These are phyloP conservation scores for Amanita muscaria DNA, from an alignment of 768 basidiomycete genomes.

Conservation along the genomic window DNA sequence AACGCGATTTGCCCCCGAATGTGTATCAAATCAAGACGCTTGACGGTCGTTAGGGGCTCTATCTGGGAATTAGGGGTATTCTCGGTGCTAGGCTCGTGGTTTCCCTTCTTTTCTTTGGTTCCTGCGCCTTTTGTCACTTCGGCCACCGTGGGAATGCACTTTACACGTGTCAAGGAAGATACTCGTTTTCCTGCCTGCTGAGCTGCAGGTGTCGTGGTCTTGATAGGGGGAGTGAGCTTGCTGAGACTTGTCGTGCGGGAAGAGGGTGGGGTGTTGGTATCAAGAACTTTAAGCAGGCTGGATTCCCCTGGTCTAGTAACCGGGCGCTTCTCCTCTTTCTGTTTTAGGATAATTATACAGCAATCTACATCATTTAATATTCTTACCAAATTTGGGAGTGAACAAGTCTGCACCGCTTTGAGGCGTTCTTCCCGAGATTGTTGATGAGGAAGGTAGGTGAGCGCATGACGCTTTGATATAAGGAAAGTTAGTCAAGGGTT, in stretches of 20 bases:
- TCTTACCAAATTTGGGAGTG: constrained; percentile 5
- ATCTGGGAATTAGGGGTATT: too few species aligned
- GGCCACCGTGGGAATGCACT: neutral
- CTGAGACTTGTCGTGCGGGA: neutral
- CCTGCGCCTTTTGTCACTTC: neutral
- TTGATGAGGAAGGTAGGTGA: constrained; percentile 20
- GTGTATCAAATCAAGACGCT: too few species aligned
- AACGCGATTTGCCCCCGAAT: too few species aligned
- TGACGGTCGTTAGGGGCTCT: too few species aligned
- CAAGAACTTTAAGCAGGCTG: constrained; percentile 6
- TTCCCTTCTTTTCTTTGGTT: neutral
- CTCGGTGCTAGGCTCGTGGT: too few species aligned
- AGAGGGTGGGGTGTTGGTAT: constrained; percentile 5
- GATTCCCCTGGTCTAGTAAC: constrained; percentile 2
- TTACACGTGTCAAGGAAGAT: too few species aligned
- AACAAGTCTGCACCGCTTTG: constrained; percentile 11
- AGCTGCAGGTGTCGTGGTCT: neutral
- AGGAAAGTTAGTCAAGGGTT: too few species aligned
- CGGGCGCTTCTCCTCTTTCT: constrained; percentile 5
- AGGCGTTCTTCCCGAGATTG: constrained; percentile 17
- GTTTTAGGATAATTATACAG: constrained; percentile 2
- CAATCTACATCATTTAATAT: constrained; percentile 1
- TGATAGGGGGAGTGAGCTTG: neutral
- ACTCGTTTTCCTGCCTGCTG: neutral
- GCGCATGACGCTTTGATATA: constrained; percentile 21